Conservation (phyloP, 352 stramenopile genomes). For the Phytopythium mirpurense region DNA sequence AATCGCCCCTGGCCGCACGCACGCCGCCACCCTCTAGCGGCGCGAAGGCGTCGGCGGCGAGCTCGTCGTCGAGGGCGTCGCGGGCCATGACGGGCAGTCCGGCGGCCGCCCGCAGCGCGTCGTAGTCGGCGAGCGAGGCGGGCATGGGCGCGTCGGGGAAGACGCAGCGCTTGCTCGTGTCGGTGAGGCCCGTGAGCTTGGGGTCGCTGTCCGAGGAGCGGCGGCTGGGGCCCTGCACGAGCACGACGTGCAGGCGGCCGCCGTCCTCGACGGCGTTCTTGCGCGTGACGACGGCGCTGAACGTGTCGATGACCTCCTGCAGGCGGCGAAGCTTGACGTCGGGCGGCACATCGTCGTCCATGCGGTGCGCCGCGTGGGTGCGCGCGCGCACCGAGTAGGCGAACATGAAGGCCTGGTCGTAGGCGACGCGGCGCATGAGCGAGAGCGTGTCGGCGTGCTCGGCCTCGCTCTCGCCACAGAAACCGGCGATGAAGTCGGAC, state of each 20-base stretch:
- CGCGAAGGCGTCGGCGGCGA: constrained; percentile 18
- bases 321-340: constrained; percentile 95
- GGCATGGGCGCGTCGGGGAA: constrained; percentile 62
- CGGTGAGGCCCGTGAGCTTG: constrained; percentile 82
- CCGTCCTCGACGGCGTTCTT: constrained; percentile 92
- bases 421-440: constrained; percentile 81
- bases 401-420: constrained; percentile 99
- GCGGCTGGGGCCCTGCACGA: constrained; percentile 93
- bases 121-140: constrained; percentile 40
- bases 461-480: constrained; percentile 98
- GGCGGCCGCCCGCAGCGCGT: not conserved
- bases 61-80: too few species aligned
- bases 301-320: constrained; percentile 95
- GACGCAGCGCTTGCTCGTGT: constrained; percentile 89
- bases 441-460: constrained; percentile 95
- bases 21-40: constrained; percentile 36
- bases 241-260: constrained; percentile 91
- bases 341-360: constrained; percentile 94
- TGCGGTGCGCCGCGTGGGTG: constrained; percentile 93
- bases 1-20: constrained; percentile 60
- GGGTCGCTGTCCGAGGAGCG: constrained; percentile 64
- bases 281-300: constrained; percentile 84
- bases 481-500: constrained; percentile 98
- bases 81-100: too few species aligned
- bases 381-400: constrained; percentile 95